phyloP scores from a whole-genome alignment of 768 basidiomycete genomes.

The Omphalotus guepiniiformis region DNA sequence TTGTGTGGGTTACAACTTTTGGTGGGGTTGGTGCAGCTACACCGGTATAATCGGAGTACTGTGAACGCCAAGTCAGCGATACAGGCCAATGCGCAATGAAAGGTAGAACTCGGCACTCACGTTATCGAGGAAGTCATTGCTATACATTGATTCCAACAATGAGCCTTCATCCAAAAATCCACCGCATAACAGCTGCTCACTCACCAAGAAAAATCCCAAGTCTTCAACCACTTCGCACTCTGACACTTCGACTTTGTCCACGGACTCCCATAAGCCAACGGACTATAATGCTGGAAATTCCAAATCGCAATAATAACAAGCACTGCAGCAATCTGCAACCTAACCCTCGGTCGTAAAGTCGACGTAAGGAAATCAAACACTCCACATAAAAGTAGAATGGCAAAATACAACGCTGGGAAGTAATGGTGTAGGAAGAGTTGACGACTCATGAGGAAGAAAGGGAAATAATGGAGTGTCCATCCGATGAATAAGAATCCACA shows the following conservation, averaged over 20 bases:
- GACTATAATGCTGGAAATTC: slow-evolving; percentile 76
- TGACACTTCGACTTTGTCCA: slow-evolving; percentile 86
- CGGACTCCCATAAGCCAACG: slow-evolving; percentile 74
- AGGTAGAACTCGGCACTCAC: slow-evolving; percentile 36
- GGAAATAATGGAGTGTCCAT: slow-evolving; percentile 91
- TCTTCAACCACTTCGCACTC: slow-evolving; percentile 79
- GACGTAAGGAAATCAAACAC: slow-evolving; percentile 87
- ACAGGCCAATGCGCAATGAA: neutral
- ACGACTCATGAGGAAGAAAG: slow-evolving; percentile 96
- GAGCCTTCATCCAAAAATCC: neutral
- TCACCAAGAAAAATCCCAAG: slow-evolving; percentile 95
- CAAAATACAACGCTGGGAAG: slow-evolving; percentile 93
- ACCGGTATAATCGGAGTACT: slow-evolving; percentile 58
- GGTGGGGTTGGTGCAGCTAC: slow-evolving; percentile 33
- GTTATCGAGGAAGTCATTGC: slow-evolving; percentile 64
- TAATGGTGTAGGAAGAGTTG: slow-evolving; percentile 99
- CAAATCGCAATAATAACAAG: slow-evolving; percentile 70
- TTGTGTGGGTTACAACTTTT: slow-evolving; percentile 34
- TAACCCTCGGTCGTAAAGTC: slow-evolving; percentile 64
- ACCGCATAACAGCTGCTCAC: slow-evolving; percentile 13
- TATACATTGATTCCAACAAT: slow-evolving; percentile 18
- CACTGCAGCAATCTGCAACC: slow-evolving; percentile 78
- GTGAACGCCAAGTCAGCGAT: slow-evolving; percentile 1
- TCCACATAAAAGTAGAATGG: slow-evolving; percentile 70
- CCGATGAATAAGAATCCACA: slow-evolving; percentile 91